Evolutionary conservation across 208 protist species (phyloP).

Genomic region (Angomonas deanei): DNA sequence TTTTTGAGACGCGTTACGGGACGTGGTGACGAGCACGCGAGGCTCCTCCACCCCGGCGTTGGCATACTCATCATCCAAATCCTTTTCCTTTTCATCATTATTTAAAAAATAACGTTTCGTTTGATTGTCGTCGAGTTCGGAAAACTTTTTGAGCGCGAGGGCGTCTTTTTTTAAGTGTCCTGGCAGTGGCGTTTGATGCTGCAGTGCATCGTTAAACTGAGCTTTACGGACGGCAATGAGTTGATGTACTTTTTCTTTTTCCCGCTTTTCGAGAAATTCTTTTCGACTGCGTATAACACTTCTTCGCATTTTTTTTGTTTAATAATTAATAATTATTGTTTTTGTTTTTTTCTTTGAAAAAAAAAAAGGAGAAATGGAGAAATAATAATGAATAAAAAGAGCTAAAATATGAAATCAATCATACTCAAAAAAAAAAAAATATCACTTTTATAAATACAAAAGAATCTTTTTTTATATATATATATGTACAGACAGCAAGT

Average conservation of each 20-base stretch:
- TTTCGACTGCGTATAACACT: conserved; percentile 78
- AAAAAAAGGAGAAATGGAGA: conserved; percentile 9
- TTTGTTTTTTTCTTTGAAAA: neutral
- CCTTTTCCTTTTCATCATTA: conserved; percentile 23
- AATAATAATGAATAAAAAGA: conserved; percentile 2
- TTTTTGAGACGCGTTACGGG: conserved; percentile 93
- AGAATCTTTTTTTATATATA: neutral
- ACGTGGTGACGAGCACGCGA: conserved; percentile 98
- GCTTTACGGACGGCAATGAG: conserved; percentile 71
- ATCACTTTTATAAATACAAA: neutral
- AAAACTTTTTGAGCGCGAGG: conserved; percentile 79
- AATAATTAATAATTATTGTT: neutral
- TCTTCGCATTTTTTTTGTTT: conserved; percentile 53
- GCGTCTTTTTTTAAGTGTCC: conserved; percentile 83
- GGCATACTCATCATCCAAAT: conserved; percentile 97
- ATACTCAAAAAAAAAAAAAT: conserved; percentile 4
- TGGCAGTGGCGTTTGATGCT: conserved; percentile 71
- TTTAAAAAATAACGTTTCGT: conserved; percentile 21
- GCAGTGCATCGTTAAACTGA: conserved; percentile 79
- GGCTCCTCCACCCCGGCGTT: conserved; percentile 95
- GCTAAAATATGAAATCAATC: conserved; percentile 9
- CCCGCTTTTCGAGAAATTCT: conserved; percentile 81
- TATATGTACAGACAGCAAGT: conserved; percentile 9
- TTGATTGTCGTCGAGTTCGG: conserved; percentile 85
- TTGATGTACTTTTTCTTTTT: conserved; percentile 81